phyloP scores from a whole-genome alignment of 805 yeast genomes.

The Saturnispora galanensis region DNA sequence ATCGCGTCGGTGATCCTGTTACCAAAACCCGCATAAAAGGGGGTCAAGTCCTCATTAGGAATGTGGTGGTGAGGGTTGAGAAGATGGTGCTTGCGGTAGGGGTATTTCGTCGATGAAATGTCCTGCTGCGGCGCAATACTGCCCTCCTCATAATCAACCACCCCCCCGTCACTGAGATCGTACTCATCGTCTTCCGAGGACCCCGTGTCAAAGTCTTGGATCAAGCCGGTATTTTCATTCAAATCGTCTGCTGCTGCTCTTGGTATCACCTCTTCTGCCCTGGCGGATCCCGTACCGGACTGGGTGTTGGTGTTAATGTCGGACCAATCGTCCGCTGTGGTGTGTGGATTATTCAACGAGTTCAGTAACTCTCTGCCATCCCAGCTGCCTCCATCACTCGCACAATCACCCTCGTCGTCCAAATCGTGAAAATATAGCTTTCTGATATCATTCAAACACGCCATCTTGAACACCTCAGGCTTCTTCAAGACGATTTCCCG shows the following conservation, averaged over 20 bases:
- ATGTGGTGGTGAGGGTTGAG: conserved; percentile 8
- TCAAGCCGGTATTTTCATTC: too few relatives aligned
- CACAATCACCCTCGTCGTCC: conserved; percentile 3
- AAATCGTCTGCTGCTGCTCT: too few relatives aligned
- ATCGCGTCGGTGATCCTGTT: conserved; percentile 94
- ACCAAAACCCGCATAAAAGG: conserved; percentile 97
- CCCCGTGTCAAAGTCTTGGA: too few relatives aligned
- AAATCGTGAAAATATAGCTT: conserved; percentile 39
- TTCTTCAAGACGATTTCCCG: conserved; percentile 89
- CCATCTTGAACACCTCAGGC: conserved; percentile 98
- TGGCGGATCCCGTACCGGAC: background rate
- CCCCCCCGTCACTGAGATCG: background rate
- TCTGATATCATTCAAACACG: conserved; percentile 81
- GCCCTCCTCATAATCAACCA: background rate
- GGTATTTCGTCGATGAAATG: background rate
- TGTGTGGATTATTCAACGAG: background rate
- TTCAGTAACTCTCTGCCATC: background rate
- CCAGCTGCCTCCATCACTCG: conserved; percentile 5
- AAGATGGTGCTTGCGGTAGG: conserved; percentile 3
- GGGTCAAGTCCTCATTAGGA: conserved; percentile 37
- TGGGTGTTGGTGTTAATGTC: conserved; percentile 15
- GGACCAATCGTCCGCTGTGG: conserved; percentile 12
- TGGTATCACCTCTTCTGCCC: background rate
- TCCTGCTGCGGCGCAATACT: background rate
- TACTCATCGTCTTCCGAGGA: background rate